Base-by-base conservation (phyloP, 352 stramenopile species). In the Saprolegnia diclina region DNA sequence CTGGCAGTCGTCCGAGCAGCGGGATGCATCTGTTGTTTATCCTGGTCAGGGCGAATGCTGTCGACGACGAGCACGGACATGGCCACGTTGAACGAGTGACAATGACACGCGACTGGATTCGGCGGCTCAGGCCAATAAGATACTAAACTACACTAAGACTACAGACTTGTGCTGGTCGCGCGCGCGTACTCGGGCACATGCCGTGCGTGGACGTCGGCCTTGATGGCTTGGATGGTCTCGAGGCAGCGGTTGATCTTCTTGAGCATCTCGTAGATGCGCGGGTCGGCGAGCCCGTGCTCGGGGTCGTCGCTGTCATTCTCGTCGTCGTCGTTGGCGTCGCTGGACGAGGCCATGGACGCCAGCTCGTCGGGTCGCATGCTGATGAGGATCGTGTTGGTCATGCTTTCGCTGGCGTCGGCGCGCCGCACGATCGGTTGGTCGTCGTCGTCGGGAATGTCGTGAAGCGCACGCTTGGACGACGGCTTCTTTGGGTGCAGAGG, bases 151-250 rank as follows among this genome's bases (percentile, higher is more conserved):
- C 7, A 45, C 7, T 45, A 45, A 45, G 7, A 16, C 38, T 45
- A 45, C 38, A 45, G 6, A 37, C 52, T 37, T 16, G 52, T 21
- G 19, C 10, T 16, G 19, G n/a, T 37, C 10, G 21, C 10, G 13
- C 52, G 52, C 24, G 10, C 19, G 18, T 59, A 29, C 24, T 37
- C 10, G 9, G 19, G 21, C 5, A 29, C 24, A 7, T 10, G 10
- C 13, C 19, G 16, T 29, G 52, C 21, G 18, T 32, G 16, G n/a
- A 59, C 52, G 26, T 59, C 52, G 18, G 16, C 11, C 18, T 59
- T 59, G 52, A 59, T 59, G 5, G 21, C 24, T 38, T 59, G 52
- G 52, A 59, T 59, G 5, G n/a, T 59, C 16, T 38, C 52, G 7
- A 59, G 9, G 24, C 52, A 59, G 26, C 35, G 13, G 19, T 37